Percentiles rank a stretch among this genome's conserved stretches.
These are phyloP conservation scores for Ceratobasidium theobromae DNA, from an alignment of 1,284 basidiomycete genomes.

Conservation along the genomic window DNA sequence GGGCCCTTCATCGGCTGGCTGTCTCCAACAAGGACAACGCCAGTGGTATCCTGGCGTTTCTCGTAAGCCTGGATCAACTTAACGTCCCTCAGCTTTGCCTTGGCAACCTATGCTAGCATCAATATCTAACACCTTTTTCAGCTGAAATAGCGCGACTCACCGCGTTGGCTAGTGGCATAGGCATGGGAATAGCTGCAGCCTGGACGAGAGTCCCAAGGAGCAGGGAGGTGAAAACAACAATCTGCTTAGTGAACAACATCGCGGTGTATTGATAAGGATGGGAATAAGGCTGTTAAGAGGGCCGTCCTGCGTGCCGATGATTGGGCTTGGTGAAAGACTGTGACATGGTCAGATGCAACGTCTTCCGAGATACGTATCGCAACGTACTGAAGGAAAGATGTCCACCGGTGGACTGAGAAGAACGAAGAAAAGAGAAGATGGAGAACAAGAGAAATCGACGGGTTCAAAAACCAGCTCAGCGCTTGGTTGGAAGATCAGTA, in stretches of 20 bases:
- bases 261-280: constrained; percentile 40
- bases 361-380: no score
- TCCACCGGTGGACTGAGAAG: constrained; percentile 46
- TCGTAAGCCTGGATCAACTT: constrained; percentile 53
- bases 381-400: constrained; percentile 40
- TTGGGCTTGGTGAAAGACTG: constrained; percentile 24
- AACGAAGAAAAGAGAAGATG: constrained; percentile 35
- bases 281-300: constrained; percentile 41
- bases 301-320: constrained; percentile 28
- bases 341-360: background rate
- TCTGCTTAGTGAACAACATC: constrained; percentile 51
- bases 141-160: constrained; percentile 41
- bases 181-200: constrained; percentile 51
- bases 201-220: constrained; percentile 51
- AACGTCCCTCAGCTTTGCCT: constrained; percentile 36
- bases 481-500: background rate
- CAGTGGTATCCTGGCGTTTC: constrained; percentile 41
- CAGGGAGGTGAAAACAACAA: constrained; percentile 48
- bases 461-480: background rate
- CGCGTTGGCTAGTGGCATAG: constrained; percentile 40
- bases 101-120: background rate
- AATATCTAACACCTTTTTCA: background rate
- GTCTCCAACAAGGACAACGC: background rate
- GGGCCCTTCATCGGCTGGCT: background rate
- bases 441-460: background rate